phyloP scores from a whole-genome alignment of 2,329 filamentous ascomycete species.

The Geosmithia flava region DNA sequence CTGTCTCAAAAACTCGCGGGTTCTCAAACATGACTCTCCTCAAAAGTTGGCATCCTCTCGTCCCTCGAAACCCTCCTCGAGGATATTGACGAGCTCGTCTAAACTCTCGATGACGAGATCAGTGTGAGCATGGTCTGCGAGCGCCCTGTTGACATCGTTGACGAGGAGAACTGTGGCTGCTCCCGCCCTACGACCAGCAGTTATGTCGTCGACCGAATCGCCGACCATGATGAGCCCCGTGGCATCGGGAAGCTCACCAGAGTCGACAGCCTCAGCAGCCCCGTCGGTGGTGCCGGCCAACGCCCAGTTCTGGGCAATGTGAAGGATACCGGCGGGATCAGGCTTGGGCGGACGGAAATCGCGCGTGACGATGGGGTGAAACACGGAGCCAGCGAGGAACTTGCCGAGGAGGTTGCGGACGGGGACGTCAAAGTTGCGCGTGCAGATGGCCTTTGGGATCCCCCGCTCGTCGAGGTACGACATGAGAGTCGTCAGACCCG shows the following conservation, averaged over 20 bases:
- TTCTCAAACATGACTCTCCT: background rate
- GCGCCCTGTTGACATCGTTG: slow-evolving; percentile 64
- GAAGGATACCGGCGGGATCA: slow-evolving; percentile 73
- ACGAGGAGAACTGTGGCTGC: slow-evolving; percentile 82
- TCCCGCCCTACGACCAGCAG: slow-evolving; percentile 69
- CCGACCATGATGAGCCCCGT: slow-evolving; percentile 45
- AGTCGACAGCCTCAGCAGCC: background rate
- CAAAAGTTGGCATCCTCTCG: slow-evolving; percentile 12
- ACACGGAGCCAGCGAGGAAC: slow-evolving; percentile 56
- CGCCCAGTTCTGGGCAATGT: slow-evolving; percentile 71
- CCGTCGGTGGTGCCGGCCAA: slow-evolving; percentile 28
- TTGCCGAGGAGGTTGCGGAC: slow-evolving; percentile 63
- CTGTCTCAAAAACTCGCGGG: too few species aligned
- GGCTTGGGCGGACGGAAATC: slow-evolving; percentile 80
- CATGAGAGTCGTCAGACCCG: slow-evolving; percentile 70
- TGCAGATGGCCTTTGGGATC: slow-evolving; percentile 77
- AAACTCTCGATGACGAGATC: slow-evolving; percentile 60
- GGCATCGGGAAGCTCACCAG: background rate
- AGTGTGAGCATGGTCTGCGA: slow-evolving; percentile 62
- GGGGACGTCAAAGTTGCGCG: slow-evolving; percentile 80
- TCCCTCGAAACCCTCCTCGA: slow-evolving; percentile 65
- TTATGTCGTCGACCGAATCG: slow-evolving; percentile 87
- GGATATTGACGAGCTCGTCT: slow-evolving; percentile 63
- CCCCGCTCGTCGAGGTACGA: slow-evolving; percentile 57
- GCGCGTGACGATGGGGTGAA: slow-evolving; percentile 71